Evolutionary conservation across 2,329 filamentous ascomycete genomes (phyloP).

Genomic region (Colletotrichum truncatum): DNA sequence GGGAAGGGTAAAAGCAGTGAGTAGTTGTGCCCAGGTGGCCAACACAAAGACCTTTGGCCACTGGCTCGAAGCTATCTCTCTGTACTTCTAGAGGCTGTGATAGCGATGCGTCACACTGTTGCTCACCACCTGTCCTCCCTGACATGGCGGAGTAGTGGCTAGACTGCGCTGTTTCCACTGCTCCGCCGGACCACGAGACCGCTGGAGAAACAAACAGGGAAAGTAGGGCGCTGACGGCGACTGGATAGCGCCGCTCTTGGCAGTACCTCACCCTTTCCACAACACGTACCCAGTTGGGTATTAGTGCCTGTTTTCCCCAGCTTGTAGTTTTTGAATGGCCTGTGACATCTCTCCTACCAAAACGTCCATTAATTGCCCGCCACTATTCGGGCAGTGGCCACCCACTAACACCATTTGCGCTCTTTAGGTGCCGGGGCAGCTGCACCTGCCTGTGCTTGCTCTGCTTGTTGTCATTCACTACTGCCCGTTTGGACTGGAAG

Average conservation of each 20-base stretch:
- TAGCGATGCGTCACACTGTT: slow-evolving; percentile 8
- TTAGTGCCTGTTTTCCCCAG: slow-evolving; percentile 8
- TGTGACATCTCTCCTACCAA: not conserved
- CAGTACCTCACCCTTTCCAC: not conserved
- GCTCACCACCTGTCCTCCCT: not conserved
- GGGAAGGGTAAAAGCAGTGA: not conserved
- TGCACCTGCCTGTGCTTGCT: no score
- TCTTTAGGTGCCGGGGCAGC: no score
- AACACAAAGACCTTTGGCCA: not conserved
- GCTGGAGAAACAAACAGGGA: not conserved
- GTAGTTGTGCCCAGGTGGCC: not conserved
- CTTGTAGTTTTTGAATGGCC: not conserved
- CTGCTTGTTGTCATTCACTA: no score
- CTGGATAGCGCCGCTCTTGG: not conserved
- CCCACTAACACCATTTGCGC: no score
- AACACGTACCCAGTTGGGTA: not conserved
- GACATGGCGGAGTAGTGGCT: not conserved
- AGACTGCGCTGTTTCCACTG: slow-evolving; percentile 10
- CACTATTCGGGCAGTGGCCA: not conserved
- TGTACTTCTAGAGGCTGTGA: slow-evolving; percentile 16
- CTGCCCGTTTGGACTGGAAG: no score
- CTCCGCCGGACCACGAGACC: slow-evolving; percentile 13
- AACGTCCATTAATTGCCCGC: not conserved
- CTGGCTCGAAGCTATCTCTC: no score
- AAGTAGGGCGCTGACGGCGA: slow-evolving; percentile 3